Base-by-base conservation (phyloP, 192 early-diverging fungal species). In the Chytriomyces confervae region DNA sequence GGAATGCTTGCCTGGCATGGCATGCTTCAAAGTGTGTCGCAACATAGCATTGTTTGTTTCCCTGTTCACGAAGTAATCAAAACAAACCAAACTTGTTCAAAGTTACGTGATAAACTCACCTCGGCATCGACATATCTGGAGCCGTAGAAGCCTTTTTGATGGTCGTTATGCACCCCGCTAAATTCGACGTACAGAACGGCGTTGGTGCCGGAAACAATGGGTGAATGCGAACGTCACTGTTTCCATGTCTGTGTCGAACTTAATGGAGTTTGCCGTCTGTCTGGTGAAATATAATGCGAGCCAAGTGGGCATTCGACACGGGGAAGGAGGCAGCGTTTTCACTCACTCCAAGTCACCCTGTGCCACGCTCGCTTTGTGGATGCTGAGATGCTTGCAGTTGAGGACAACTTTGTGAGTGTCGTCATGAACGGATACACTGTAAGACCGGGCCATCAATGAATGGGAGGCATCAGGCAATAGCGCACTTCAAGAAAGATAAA, bases 11-110 rank as follows among this genome's bases (percentile, higher is more conserved):
- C 63, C 96, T 91, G 27, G 93, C 93, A 79, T 95, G 91, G 29
- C 93, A 95, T 9, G 95, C 89, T 87, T 97, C 95, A 76, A 97
- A 99, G 81, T 98, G 96, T 5, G 97, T 98, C 7, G 92, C 93
- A 9, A 93, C 96, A 77, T 97, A 87, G 80, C 91, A 89, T 81
- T 80, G 6, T 72, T 53, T 49, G 50, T 24, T 50, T 16, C 68
- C 44, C 66, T 61, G 9, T 27, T 8, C 0, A n/a, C n/a, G n/a
- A n/a, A n/a, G n/a, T n/a, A n/a, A n/a, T n/a, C n/a, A n/a, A n/a
- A n/a, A n/a, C n/a, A n/a, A n/a, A n/a, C n/a, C n/a, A n/a, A n/a
- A n/a, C n/a, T n/a, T n/a, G n/a, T n/a, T n/a, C n/a, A n/a, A n/a
- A n/a, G n/a, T n/a, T n/a, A n/a, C n/a, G n/a, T n/a, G n/a, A n/a